Evolutionary conservation across 1,284 basidiomycete genomes (phyloP).

Genomic region (Moesziomyces parantarcticus): DNA sequence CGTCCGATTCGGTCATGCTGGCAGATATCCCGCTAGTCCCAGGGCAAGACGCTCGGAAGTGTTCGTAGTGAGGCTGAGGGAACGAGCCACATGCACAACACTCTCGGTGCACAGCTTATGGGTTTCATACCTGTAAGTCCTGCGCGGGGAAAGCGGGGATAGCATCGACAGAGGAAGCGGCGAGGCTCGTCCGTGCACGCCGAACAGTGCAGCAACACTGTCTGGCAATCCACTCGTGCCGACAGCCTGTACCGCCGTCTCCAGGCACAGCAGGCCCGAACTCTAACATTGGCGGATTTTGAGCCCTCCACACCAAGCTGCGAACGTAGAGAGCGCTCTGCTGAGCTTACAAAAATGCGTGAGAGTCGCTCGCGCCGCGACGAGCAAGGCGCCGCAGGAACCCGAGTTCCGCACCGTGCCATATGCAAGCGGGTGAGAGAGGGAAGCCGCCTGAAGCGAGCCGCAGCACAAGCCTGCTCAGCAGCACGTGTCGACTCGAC

Average conservation of each 20-base stretch:
- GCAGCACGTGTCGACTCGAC: not conserved
- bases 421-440: not conserved
- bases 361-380: not conserved
- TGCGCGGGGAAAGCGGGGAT: too few species aligned
- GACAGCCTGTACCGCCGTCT: not conserved
- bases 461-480: not conserved
- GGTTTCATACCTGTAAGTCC: too few species aligned
- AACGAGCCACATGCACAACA: too few species aligned
- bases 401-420: not conserved
- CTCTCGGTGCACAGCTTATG: too few species aligned
- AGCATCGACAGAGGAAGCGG: too few species aligned
- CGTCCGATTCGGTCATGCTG: not conserved
- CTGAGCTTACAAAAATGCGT: not conserved
- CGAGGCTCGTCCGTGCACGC: too few species aligned
- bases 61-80: too few species aligned
- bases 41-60: too few species aligned
- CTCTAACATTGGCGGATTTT: not conserved
- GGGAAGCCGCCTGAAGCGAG: not conserved
- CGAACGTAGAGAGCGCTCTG: not conserved
- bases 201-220: too few species aligned
- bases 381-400: not conserved
- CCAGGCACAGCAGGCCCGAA: not conserved
- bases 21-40: too few species aligned
- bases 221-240: not conserved
- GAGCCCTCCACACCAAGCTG: not conserved